Evolutionary conservation across 768 basidiomycete genomes (phyloP).

Genomic region (Kwoniella mangroviensis): DNA sequence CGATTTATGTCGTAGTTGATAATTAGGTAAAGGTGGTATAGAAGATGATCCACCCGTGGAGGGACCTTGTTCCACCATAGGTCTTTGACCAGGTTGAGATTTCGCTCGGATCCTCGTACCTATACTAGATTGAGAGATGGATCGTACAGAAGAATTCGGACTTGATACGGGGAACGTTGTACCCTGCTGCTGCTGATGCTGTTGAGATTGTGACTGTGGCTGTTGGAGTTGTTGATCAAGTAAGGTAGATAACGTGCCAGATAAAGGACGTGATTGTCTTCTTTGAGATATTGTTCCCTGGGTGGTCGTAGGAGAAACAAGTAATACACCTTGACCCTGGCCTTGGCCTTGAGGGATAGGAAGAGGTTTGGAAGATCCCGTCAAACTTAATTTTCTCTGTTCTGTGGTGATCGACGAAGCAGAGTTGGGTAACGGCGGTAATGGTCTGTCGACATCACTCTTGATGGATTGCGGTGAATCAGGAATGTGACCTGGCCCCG

Average conservation of each 20-base stretch:
- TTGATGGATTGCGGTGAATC: constrained; percentile 13
- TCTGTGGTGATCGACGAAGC: constrained; percentile 12
- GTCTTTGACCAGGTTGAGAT: constrained; percentile 31
- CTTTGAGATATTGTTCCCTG: constrained; percentile 47
- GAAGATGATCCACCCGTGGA: constrained; percentile 11
- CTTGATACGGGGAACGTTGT: constrained; percentile 11
- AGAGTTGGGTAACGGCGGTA: constrained; percentile 37
- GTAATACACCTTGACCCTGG: background rate
- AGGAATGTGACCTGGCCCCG: background rate
- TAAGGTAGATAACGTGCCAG: constrained; percentile 10
- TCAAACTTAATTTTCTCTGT: constrained; percentile 28
- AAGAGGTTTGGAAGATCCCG: constrained; percentile 19
- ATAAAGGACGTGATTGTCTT: constrained; percentile 32
- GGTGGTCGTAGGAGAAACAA: constrained; percentile 41
- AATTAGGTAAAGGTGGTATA: constrained; percentile 15
- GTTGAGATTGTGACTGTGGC: background rate
- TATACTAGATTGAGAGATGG: constrained; percentile 20
- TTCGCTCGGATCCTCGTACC: constrained; percentile 22
- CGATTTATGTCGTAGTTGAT: constrained; percentile 17
- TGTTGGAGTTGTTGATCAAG: constrained; percentile 16
- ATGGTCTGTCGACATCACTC: constrained; percentile 14
- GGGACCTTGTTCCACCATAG: background rate
- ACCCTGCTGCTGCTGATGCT: background rate
- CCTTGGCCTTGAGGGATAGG: background rate
- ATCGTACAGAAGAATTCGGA: constrained; percentile 14